Conservation (phyloP, 2,329 filamentous ascomycete species). For the Aspergillus aculeatinus region DNA sequence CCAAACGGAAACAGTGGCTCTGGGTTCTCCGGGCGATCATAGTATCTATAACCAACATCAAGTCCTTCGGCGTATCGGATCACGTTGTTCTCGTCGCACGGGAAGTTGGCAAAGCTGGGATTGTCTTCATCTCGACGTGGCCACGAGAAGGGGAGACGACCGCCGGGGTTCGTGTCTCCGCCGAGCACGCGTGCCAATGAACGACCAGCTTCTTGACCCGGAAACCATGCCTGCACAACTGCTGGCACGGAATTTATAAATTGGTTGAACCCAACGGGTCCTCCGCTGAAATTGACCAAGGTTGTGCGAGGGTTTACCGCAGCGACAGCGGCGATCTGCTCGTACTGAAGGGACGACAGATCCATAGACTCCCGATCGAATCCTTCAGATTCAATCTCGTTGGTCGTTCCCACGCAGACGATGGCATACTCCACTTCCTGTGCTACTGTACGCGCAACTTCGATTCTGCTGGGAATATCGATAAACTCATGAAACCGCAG, state of each 20-base stretch:
- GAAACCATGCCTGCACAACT: slow-evolving; percentile 1
- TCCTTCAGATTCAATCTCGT: slow-evolving; percentile 8
- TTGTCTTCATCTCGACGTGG: slow-evolving; percentile 1
- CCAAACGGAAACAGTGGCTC: background rate
- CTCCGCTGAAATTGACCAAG: background rate
- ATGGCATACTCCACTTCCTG: background rate
- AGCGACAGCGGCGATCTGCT: background rate
- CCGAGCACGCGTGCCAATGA: background rate
- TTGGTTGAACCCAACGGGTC: background rate
- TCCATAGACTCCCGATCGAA: background rate
- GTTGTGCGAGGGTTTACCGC: background rate
- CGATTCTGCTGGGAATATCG: background rate
- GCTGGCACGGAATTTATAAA: background rate
- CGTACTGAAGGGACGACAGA: background rate
- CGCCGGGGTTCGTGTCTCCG: background rate
- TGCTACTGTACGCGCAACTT: background rate
- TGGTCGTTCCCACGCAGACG: slow-evolving; percentile 6
- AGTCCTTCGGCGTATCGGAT: background rate
- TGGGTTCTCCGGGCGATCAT: background rate
- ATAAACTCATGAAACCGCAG: slow-evolving; percentile 6
- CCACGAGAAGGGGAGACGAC: slow-evolving; percentile 2
- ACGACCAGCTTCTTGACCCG: background rate
- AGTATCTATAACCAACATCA: background rate
- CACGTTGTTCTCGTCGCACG: slow-evolving; percentile 4
- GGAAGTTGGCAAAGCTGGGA: background rate